Conservation (phyloP, 139 green algal genomes). For the Micractinium sp. region DNA sequence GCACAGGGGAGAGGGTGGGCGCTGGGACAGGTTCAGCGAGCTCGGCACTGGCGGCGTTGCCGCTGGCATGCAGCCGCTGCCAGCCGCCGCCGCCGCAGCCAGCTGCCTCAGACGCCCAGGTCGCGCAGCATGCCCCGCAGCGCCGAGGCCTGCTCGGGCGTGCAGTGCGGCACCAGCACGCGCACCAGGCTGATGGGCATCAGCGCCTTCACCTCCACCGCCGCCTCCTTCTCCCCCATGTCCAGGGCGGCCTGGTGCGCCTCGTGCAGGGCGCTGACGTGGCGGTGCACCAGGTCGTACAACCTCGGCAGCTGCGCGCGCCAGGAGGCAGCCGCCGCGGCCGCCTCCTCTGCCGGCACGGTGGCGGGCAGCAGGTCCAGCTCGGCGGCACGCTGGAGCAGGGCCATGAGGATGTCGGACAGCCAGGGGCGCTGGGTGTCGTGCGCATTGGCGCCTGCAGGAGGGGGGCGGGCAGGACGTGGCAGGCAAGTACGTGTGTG, state of each 20-base stretch:
- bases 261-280: slow-evolving; percentile 49
- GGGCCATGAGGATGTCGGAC: slow-evolving; percentile 53
- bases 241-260: slow-evolving; percentile 7
- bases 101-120: slow-evolving; percentile 45
- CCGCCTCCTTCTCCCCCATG: slow-evolving; percentile 34
- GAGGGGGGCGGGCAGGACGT: neutral
- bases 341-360: neutral
- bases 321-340: slow-evolving; percentile 33
- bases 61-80: neutral
- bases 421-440: slow-evolving; percentile 56
- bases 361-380: slow-evolving; percentile 49
- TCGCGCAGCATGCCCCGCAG: slow-evolving; percentile 30
- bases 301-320: slow-evolving; percentile 31
- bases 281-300: slow-evolving; percentile 37
- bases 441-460: neutral
- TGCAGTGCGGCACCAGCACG: slow-evolving; percentile 47
- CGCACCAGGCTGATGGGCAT: slow-evolving; percentile 51
- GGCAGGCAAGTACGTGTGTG: neutral
- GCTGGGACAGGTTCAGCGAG: neutral
- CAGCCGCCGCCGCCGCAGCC: no score
- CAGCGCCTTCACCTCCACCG: slow-evolving; percentile 31
- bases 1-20: neutral
- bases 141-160: slow-evolving; percentile 24
- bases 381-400: slow-evolving; percentile 66
- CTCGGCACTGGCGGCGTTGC: neutral